Evolutionary conservation across 805 yeast genomes (phyloP).

Genomic region (Metschnikowia sp.): DNA sequence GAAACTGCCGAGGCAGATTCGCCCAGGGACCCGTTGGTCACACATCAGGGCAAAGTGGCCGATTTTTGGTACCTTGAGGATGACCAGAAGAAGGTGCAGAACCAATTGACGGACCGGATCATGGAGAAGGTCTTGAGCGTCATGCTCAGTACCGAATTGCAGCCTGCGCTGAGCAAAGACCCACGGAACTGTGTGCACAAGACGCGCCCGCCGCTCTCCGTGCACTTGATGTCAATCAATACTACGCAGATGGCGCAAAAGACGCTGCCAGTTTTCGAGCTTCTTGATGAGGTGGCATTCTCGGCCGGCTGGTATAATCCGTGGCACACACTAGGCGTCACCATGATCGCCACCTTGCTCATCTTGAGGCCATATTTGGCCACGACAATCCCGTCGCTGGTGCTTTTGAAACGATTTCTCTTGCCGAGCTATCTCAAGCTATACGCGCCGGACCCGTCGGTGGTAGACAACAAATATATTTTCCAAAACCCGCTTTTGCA

Average conservation of each 20-base stretch:
- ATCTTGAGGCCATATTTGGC: slow-evolving; percentile 61
- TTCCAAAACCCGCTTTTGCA: slow-evolving; percentile 34
- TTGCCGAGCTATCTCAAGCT: slow-evolving; percentile 61
- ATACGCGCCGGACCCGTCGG: slow-evolving; percentile 58
- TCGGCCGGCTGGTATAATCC: slow-evolving; percentile 66
- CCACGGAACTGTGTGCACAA: slow-evolving; percentile 59
- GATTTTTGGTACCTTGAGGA: slow-evolving; percentile 25
- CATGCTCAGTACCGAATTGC: slow-evolving; percentile 55
- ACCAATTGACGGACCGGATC: slow-evolving; percentile 57
- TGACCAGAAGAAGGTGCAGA: slow-evolving; percentile 22
- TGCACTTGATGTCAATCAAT: slow-evolving; percentile 67
- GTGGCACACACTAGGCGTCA: slow-evolving; percentile 54
- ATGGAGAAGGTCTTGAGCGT: slow-evolving; percentile 68
- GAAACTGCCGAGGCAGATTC: neutral
- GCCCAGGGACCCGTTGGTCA: neutral
- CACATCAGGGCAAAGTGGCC: slow-evolving; percentile 14
- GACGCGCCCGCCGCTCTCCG: slow-evolving; percentile 64
- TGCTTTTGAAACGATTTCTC: slow-evolving; percentile 53
- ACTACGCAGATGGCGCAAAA: slow-evolving; percentile 61
- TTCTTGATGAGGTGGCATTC: slow-evolving; percentile 53
- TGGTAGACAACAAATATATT: slow-evolving; percentile 16
- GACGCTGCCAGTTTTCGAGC: slow-evolving; percentile 56
- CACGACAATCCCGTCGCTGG: slow-evolving; percentile 51
- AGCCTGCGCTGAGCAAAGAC: slow-evolving; percentile 36
- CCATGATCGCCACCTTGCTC: slow-evolving; percentile 48